These are phyloP conservation scores for Pseudomassariella vexata DNA, from an alignment of 2,329 filamentous ascomycete species.

Conservation along the genomic window DNA sequence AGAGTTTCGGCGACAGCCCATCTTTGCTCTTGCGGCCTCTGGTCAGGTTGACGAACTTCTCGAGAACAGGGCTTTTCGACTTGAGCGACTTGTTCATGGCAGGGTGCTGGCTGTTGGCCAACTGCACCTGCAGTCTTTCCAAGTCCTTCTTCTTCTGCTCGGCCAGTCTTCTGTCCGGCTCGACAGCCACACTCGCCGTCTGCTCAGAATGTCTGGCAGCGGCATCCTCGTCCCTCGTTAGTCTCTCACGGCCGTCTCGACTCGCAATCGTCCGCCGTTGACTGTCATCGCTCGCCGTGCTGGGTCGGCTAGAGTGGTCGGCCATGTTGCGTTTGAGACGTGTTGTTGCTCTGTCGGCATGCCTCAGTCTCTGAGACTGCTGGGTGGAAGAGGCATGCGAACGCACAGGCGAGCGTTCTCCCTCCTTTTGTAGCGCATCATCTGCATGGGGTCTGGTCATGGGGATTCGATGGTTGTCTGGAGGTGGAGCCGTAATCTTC, in stretches of 20 bases:
- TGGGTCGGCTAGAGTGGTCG: constrained; percentile 7
- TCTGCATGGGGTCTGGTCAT: no score
- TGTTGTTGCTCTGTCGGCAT: constrained; percentile 12
- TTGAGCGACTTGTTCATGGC: constrained; percentile 23
- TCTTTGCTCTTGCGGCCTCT: constrained; percentile 34
- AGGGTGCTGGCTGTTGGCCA: constrained; percentile 27
- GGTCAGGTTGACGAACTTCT: constrained; percentile 41
- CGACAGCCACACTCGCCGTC: constrained; percentile 36
- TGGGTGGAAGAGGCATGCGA: constrained; percentile 6
- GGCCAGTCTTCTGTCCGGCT: constrained; percentile 41
- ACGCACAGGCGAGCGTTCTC: constrained; percentile 7
- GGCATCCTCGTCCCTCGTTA: constrained; percentile 15
- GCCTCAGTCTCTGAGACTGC: constrained; percentile 14
- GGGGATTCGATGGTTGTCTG: no score
- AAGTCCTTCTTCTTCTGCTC: constrained; percentile 45
- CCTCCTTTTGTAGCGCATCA: constrained; percentile 14
- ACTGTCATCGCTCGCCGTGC: constrained; percentile 12
- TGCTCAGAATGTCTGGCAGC: constrained; percentile 29
- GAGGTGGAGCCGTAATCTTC: constrained; percentile 17
- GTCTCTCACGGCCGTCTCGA: constrained; percentile 12
- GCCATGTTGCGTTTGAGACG: constrained; percentile 12
- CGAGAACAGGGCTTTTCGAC: constrained; percentile 36
- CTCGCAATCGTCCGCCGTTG: constrained; percentile 13
- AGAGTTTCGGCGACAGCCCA: constrained; percentile 26
- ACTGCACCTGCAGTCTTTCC: constrained; percentile 36